Evolutionary conservation across 768 basidiomycete species (phyloP), one percentile per base, ranked within the genome.

Genomic region (Tricholoma matsutake): DNA sequence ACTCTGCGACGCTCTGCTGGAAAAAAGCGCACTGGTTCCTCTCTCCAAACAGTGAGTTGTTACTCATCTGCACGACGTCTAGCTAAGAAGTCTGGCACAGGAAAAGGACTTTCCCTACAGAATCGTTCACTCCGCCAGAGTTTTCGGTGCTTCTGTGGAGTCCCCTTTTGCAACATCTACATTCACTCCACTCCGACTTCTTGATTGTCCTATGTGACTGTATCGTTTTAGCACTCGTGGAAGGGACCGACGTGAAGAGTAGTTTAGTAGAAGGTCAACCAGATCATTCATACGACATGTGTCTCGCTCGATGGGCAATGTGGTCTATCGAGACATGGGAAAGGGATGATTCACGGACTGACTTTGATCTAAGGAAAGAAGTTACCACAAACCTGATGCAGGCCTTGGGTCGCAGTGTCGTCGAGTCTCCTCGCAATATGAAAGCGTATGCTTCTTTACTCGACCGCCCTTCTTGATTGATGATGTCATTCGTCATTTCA

Each of bases 21-120:
- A 85, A 59, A 84, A 81, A 62, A 94, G 94, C 9, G 84, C 79
- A 9, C 76, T 98, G 7, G 88, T 98, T 3, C 95, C 96, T 7
- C 65, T 90, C 2, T 89, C 93, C 1, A 91, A 87, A 75, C 94
- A 87, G 96, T 96, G 64, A 63, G 83, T 18, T 53, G 5, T 28
- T 62, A 59, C 43, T 29, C 39, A 45, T 28, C 10, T 43, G 11
- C 71, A 39, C 70, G 84, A n/a, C 77, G 84, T 7, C 81, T 82
- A 6, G 47, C 79, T 78, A 81, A 16, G 80, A 69, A 68, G 52
- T 43, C 18, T 59, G 51, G 29, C 39, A 39, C 65, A 91, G 89
- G 71, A 92, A 89, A 73, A 79, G 87, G 47, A 61, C 68, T n/a
- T 68, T 76, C 31, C 69, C 78, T 4, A 45, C 69, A 4, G 76